A percentile compares a stretch with the other conserved stretches of the same genome.
These are phyloP conservation scores for Ophiostoma triangulosporum DNA, from an alignment of 2,329 filamentous ascomycete genomes.

Conservation along the genomic window DNA sequence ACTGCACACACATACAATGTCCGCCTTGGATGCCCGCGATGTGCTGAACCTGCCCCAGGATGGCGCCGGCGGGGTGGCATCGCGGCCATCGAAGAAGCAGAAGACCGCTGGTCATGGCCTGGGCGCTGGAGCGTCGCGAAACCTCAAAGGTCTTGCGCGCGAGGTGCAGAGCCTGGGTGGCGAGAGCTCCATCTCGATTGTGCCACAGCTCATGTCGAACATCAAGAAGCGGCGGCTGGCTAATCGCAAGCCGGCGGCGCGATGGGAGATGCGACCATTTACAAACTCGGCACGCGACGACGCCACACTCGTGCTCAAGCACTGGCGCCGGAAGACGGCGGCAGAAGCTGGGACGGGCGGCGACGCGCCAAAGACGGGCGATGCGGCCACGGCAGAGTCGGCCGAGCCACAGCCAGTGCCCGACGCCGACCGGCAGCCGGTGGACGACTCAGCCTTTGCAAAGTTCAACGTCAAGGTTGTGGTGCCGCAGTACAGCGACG, in stretches of 20 bases:
- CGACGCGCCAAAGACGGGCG: background rate
- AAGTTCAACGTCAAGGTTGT: slow-evolving; percentile 79
- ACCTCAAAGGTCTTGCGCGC: slow-evolving; percentile 49
- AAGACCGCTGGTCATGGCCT: slow-evolving; percentile 43
- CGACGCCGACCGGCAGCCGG: slow-evolving; percentile 13
- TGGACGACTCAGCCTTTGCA: slow-evolving; percentile 55
- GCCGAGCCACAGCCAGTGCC: background rate
- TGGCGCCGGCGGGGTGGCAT: slow-evolving; percentile 24
- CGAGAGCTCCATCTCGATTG: slow-evolving; percentile 53
- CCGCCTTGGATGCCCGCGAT: slow-evolving; percentile 75
- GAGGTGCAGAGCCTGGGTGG: slow-evolving; percentile 53
- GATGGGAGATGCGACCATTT: slow-evolving; percentile 59
- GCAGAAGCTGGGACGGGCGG: background rate
- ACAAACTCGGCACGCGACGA: slow-evolving; percentile 65
- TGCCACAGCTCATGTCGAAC: slow-evolving; percentile 39
- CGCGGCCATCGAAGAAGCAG: slow-evolving; percentile 58
- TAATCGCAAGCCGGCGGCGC: slow-evolving; percentile 40
- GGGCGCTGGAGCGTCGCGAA: slow-evolving; percentile 22
- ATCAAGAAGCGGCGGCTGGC: slow-evolving; percentile 46
- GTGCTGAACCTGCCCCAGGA: slow-evolving; percentile 69
- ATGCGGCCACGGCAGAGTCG: background rate
- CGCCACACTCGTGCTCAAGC: slow-evolving; percentile 51
- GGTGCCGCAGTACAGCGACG: slow-evolving; percentile 70
- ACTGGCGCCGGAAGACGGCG: slow-evolving; percentile 51
- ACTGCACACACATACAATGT: slow-evolving; percentile 22